These are phyloP conservation scores for Ephemerocybe angulata DNA, from an alignment of 768 basidiomycete species.

Conservation along the genomic window DNA sequence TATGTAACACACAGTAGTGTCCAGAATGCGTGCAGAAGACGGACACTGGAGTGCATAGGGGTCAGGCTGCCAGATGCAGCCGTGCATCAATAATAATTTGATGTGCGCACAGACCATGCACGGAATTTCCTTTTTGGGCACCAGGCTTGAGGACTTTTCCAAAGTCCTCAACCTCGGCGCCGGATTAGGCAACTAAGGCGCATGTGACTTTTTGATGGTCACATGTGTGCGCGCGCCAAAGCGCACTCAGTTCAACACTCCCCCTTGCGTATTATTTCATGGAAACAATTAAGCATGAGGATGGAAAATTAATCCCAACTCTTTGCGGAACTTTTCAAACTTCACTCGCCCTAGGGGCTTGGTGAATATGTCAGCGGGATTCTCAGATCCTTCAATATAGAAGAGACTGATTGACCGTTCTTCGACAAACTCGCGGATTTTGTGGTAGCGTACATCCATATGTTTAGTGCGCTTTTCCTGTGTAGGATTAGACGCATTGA, in stretches of 20 bases:
- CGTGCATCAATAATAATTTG: no score
- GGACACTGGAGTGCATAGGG: no score
- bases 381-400: conserved; percentile 25
- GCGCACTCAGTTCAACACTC: conserved; percentile 5
- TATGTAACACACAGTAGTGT: no score
- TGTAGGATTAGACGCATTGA: conserved; percentile 10
- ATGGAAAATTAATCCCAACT: neutral
- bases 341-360: conserved; percentile 20
- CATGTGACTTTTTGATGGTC: no score
- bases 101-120: no score
- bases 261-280: neutral
- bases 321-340: conserved; percentile 4
- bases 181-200: no score
- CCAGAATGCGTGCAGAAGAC: no score
- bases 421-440: conserved; percentile 20
- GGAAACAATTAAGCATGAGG: neutral
- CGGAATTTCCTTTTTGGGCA: no score
- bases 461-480: conserved; percentile 23
- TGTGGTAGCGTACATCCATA: conserved; percentile 27
- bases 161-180: no score
- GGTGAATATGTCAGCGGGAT: conserved; percentile 38
- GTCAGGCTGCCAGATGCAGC: no score
- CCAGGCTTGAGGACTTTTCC: no score
- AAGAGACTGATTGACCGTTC: conserved; percentile 14
- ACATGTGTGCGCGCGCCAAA: no score